phyloP scores from a whole-genome alignment of 352 stramenopile species.

The Heterotrichella gracilis region DNA sequence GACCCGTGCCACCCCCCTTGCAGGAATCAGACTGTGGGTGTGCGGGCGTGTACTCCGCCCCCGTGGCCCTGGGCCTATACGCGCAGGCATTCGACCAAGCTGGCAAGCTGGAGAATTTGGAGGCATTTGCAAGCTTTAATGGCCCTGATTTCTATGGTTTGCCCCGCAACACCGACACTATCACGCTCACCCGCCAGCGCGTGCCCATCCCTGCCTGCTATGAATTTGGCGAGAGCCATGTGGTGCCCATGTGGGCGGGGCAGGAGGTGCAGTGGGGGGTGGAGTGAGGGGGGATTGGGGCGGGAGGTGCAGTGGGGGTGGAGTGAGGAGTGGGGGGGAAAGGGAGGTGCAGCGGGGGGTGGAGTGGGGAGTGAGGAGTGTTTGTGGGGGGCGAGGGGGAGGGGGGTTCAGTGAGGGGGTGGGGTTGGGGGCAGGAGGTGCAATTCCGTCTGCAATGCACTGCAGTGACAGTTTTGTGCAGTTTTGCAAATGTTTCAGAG shows the following conservation, averaged over 20 bases:
- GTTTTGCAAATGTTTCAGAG: no score
- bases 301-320: no score
- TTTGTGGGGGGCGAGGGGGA: no score
- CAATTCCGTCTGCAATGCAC: no score
- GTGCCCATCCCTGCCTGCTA: constrained; percentile 58
- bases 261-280: constrained; percentile 59
- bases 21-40: constrained; percentile 40
- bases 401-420: no score
- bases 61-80: constrained; percentile 79
- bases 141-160: constrained; percentile 83
- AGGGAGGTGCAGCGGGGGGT: no score
- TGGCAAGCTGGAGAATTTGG: constrained; percentile 53
- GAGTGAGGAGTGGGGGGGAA: no score
- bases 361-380: no score
- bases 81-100: constrained; percentile 69
- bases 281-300: no score
- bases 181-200: constrained; percentile 41
- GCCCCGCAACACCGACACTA: constrained; percentile 39
- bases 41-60: constrained; percentile 75
- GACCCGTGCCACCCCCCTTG: no score
- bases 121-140: constrained; percentile 63
- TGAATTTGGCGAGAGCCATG: constrained; percentile 39
- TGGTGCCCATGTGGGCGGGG: constrained; percentile 60
- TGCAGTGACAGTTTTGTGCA: no score
- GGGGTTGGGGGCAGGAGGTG: no score